Conservation (phyloP, 1,284 basidiomycete genomes). For the Stereum hirsutum region DNA sequence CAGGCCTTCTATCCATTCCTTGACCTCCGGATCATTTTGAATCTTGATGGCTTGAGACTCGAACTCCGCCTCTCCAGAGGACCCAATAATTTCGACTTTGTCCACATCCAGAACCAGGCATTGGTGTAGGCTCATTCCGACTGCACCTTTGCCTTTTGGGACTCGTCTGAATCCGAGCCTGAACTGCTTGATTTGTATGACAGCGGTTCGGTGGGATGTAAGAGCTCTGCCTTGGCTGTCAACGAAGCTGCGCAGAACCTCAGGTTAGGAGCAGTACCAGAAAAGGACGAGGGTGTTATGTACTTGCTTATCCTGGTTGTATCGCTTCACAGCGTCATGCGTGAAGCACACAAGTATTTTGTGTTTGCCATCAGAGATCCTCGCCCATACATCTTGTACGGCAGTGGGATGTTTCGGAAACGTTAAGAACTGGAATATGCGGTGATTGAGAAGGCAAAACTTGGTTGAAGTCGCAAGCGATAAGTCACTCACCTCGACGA, state of each 20-base stretch:
- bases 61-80: slow-evolving; percentile 31
- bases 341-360: slow-evolving; percentile 30
- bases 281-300: background rate
- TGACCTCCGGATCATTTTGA: slow-evolving; percentile 27
- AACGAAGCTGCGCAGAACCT: slow-evolving; percentile 5
- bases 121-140: slow-evolving; percentile 23
- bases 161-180: slow-evolving; percentile 38
- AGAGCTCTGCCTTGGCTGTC: slow-evolving; percentile 16
- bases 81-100: slow-evolving; percentile 27
- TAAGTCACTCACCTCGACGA: slow-evolving; percentile 33
- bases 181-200: slow-evolving; percentile 32
- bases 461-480: background rate
- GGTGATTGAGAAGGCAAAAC: background rate
- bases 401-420: slow-evolving; percentile 19
- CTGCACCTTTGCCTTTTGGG: slow-evolving; percentile 25
- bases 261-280: background rate
- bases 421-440: slow-evolving; percentile 23
- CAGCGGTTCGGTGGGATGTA: slow-evolving; percentile 21
- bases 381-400: slow-evolving; percentile 35
- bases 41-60: slow-evolving; percentile 38
- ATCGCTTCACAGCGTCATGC: slow-evolving; percentile 23
- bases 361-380: slow-evolving; percentile 31
- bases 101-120: slow-evolving; percentile 41
- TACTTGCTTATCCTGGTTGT: slow-evolving; percentile 21
- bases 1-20: slow-evolving; percentile 40